These are phyloP conservation scores for Phaeophleospora eucalypticola DNA, from an alignment of 2,329 filamentous ascomycete species.

Conservation along the genomic window DNA sequence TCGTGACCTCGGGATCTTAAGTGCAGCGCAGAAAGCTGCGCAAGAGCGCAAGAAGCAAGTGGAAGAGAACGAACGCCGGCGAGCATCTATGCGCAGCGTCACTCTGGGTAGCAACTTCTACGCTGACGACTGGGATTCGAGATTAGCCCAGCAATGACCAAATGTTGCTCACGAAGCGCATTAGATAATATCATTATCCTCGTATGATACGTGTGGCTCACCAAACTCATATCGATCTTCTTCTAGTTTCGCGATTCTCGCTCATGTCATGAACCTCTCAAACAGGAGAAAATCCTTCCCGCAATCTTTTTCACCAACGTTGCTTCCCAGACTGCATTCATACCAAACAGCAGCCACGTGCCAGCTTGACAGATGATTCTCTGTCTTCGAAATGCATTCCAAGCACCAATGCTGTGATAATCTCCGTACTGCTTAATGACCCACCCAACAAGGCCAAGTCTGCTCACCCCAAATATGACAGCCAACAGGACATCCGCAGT, in stretches of 20 bases:
- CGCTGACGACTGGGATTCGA: slow-evolving; percentile 30
- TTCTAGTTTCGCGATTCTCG: too few species aligned
- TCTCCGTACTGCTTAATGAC: slow-evolving; percentile 18
- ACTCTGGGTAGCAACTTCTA: slow-evolving; percentile 23
- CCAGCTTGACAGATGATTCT: slow-evolving; percentile 19
- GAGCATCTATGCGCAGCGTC: slow-evolving; percentile 21
- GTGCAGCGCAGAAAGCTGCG: slow-evolving; percentile 33
- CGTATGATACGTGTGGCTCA: too few species aligned
- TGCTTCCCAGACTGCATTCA: neutral
- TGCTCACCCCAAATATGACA: slow-evolving; percentile 14
- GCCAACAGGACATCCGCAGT: slow-evolving; percentile 11
- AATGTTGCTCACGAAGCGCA: neutral
- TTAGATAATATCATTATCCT: neutral
- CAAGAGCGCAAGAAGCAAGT: slow-evolving; percentile 19
- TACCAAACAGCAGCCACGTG: slow-evolving; percentile 6
- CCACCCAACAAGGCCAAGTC: slow-evolving; percentile 15
- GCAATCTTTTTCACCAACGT: neutral
- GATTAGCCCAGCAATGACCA: slow-evolving; percentile 13
- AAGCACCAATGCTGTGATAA: slow-evolving; percentile 16
- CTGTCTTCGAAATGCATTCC: slow-evolving; percentile 17
- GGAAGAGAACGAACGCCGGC: slow-evolving; percentile 22
- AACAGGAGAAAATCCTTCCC: neutral
- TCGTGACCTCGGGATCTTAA: slow-evolving; percentile 33
- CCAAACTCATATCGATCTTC: neutral
- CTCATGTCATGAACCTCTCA: too few species aligned